A percentile compares a stretch with the other conserved stretches of the same genome.
phyloP scores from a whole-genome alignment of 2,329 filamentous ascomycete species.

The Arthrinium phaeospermum region DNA sequence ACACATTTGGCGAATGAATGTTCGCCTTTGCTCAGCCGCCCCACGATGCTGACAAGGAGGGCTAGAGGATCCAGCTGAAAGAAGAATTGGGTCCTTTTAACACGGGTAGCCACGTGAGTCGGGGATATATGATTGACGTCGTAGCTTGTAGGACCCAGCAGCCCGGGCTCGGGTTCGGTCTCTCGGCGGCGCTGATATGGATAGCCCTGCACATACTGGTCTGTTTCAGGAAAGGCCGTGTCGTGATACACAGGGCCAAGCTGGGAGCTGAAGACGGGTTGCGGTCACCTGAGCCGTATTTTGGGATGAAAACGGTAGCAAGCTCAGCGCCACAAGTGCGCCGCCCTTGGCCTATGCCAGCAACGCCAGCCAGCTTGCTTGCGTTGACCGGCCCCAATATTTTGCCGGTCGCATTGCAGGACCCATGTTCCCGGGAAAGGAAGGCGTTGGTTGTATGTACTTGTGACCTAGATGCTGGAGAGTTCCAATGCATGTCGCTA shows the following conservation, averaged over 20 bases:
- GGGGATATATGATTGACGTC: not conserved
- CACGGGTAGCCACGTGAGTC: not conserved
- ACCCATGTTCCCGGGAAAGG: not conserved
- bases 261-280: not conserved
- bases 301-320: not conserved
- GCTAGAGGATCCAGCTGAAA: not conserved
- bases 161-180: not conserved
- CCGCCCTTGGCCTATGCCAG: not conserved
- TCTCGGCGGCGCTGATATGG: not conserved
- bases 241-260: not conserved
- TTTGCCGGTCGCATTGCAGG: not conserved
- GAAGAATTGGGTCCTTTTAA: not conserved
- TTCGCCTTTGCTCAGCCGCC: not conserved
- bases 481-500: slow-evolving; percentile 10
- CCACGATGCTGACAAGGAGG: not conserved
- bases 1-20: not conserved
- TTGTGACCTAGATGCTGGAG: not conserved
- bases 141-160: not conserved
- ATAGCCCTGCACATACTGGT: not conserved
- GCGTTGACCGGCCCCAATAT: not conserved
- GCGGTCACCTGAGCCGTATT: not conserved
- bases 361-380: too few relatives aligned
- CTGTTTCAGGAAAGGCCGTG: not conserved
- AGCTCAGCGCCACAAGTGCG: not conserved
- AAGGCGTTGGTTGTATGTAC: not conserved